Conservation (phyloP, 169 alveolate species). For the Plasmodium chabaudi region DNA sequence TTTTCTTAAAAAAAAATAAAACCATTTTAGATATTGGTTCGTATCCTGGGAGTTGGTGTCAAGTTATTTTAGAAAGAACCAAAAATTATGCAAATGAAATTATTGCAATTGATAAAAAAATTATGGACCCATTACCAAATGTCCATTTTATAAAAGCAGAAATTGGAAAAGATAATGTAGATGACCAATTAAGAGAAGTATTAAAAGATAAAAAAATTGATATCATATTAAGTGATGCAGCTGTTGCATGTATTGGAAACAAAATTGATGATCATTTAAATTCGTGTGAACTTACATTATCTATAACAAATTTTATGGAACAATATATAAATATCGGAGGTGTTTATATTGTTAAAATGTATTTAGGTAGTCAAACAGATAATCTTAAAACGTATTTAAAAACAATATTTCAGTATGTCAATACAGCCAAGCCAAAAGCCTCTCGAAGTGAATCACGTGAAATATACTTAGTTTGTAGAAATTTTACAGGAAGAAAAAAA, state of each 20-base stretch:
- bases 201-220: constrained; percentile 81
- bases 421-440: constrained; percentile 85
- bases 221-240: constrained; percentile 84
- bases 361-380: constrained; percentile 85
- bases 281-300: constrained; percentile 85
- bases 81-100: constrained; percentile 80
- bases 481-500: constrained; percentile 81
- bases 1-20: constrained; percentile 83
- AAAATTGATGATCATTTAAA: constrained; percentile 86
- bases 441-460: constrained; percentile 84
- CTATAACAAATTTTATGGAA: constrained; percentile 85
- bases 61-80: constrained; percentile 83
- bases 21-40: constrained; percentile 84
- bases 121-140: constrained; percentile 80
- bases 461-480: constrained; percentile 85
- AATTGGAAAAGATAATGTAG: constrained; percentile 81
- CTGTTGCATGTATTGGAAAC: constrained; percentile 84
- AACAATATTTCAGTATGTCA: constrained; percentile 79
- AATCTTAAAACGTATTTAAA: constrained; percentile 83
- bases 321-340: constrained; percentile 84
- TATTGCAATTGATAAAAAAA: constrained; percentile 58
- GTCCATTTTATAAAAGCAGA: constrained; percentile 84
- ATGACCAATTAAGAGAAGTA: constrained; percentile 72
- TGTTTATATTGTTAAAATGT: constrained; percentile 85
- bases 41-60: constrained; percentile 89